A percentile compares a stretch with the other conserved stretches of the same genome.
phyloP scores from a whole-genome alignment of 306 rosid genomes.

The Medicago arabica region DNA sequence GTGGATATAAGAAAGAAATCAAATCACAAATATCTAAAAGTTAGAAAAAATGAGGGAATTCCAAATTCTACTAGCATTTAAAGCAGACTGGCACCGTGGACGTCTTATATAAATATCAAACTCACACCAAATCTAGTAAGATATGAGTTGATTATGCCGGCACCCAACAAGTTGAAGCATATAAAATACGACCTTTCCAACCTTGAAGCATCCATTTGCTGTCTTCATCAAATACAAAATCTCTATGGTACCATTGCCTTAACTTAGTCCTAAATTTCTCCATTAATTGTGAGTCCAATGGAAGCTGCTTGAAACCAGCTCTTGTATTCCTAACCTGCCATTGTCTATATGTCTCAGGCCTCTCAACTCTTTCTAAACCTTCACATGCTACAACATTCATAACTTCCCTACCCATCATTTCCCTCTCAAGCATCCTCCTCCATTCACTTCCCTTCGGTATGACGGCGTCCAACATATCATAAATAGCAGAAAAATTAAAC shows the following conservation, averaged over 20 bases:
- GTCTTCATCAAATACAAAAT: slow-evolving; percentile 69
- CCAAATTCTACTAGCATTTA: too few relatives aligned
- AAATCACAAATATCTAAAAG: too few relatives aligned
- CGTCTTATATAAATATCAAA: background rate
- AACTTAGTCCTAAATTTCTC: slow-evolving; percentile 42
- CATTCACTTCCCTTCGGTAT: slow-evolving; percentile 52
- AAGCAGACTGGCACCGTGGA: too few relatives aligned
- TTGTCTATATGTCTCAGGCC: slow-evolving; percentile 79
- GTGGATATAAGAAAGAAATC: too few relatives aligned
- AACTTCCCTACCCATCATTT: slow-evolving; percentile 61
- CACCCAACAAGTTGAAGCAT: slow-evolving; percentile 78
- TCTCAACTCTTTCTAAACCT: slow-evolving; percentile 72
- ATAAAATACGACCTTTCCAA: slow-evolving; percentile 79
- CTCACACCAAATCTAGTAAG: background rate
- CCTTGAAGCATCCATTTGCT: slow-evolving; percentile 81
- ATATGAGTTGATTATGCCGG: slow-evolving; percentile 48
- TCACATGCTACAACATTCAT: slow-evolving; percentile 83
- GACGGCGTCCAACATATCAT: slow-evolving; percentile 58
- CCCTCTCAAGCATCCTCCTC: slow-evolving; percentile 66
- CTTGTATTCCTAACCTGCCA: slow-evolving; percentile 68
- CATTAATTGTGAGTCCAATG: slow-evolving; percentile 54
- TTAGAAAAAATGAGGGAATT: too few relatives aligned
- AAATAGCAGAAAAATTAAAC: slow-evolving; percentile 66
- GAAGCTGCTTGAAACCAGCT: slow-evolving; percentile 72
- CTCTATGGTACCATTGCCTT: slow-evolving; percentile 62